Conservation (phyloP, 1,139 yeast genomes). For the Sugiyamaella pinicola region DNA sequence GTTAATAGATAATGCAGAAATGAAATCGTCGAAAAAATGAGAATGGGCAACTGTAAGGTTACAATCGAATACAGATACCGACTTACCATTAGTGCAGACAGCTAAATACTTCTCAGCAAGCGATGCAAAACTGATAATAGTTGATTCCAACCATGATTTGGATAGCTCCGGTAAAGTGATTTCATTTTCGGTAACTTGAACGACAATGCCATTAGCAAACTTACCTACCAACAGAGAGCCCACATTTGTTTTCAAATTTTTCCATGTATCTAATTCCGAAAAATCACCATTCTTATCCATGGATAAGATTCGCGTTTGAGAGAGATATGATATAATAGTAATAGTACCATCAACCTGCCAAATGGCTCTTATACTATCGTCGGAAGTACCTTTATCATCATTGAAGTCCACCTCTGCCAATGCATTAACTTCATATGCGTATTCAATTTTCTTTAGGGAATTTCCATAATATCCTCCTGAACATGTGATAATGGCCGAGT, state of each 20-base stretch:
- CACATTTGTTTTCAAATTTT: neutral
- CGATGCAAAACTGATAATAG: slow-evolving; percentile 8
- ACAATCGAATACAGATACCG: slow-evolving; percentile 11
- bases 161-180: neutral
- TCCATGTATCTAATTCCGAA: slow-evolving; percentile 14
- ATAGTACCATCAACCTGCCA: slow-evolving; percentile 13
- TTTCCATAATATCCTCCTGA: slow-evolving; percentile 18
- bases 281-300: slow-evolving; percentile 18
- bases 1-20: slow-evolving; percentile 13
- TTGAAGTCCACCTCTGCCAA: slow-evolving; percentile 13
- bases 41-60: neutral
- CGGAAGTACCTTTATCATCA: neutral
- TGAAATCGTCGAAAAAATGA: slow-evolving; percentile 7
- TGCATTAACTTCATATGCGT: slow-evolving; percentile 7
- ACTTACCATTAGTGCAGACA: slow-evolving; percentile 3
- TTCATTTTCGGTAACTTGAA: slow-evolving; percentile 19
- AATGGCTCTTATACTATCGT: neutral
- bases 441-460: slow-evolving; percentile 14
- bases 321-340: neutral
- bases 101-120: slow-evolving; percentile 1
- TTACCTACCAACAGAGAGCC: slow-evolving; percentile 9
- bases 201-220: slow-evolving; percentile 1
- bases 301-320: slow-evolving; percentile 14
- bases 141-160: slow-evolving; percentile 9
- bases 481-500: slow-evolving; percentile 12